phyloP scores from a whole-genome alignment of 441 rosid genomes.

The Euphorbia celastroides region DNA sequence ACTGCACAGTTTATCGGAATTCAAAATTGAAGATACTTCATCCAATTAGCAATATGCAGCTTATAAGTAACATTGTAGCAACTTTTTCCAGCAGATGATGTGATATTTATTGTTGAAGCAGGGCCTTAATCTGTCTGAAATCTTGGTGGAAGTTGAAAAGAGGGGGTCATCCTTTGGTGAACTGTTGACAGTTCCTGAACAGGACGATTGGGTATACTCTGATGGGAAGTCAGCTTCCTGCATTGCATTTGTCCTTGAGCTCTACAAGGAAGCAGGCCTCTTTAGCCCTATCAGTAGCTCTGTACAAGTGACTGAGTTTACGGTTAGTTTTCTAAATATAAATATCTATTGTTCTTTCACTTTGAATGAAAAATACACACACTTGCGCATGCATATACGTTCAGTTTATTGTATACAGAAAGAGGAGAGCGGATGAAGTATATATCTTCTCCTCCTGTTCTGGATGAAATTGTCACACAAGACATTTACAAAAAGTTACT shows the following conservation, averaged over 20 bases:
- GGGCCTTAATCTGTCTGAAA: slow-evolving; percentile 78
- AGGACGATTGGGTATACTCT: slow-evolving; percentile 81
- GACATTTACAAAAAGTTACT: too few relatives aligned
- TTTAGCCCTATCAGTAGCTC: slow-evolving; percentile 58
- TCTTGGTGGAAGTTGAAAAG: slow-evolving; percentile 77
- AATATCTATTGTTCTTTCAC: neutral
- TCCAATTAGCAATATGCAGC: neutral
- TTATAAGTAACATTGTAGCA: neutral
- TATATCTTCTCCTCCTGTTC: too few relatives aligned
- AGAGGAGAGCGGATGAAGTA: too few relatives aligned
- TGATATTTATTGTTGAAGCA: slow-evolving; percentile 24
- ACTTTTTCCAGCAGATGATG: neutral
- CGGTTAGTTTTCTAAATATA: slow-evolving; percentile 41
- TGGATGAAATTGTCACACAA: too few relatives aligned
- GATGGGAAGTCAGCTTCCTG: slow-evolving; percentile 97
- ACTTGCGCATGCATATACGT: too few relatives aligned
- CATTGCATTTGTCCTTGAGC: slow-evolving; percentile 78
- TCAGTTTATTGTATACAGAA: too few relatives aligned
- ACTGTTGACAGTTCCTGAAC: slow-evolving; percentile 81
- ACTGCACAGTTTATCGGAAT: too few relatives aligned
- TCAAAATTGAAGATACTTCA: too few relatives aligned
- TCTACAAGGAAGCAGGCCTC: slow-evolving; percentile 93
- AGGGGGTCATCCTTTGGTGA: slow-evolving; percentile 81
- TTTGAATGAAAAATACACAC: too few relatives aligned
- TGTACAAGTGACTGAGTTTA: slow-evolving; percentile 92